phyloP scores from a whole-genome alignment of 2,329 filamentous ascomycete genomes.

The Fusarium heterosporum region DNA sequence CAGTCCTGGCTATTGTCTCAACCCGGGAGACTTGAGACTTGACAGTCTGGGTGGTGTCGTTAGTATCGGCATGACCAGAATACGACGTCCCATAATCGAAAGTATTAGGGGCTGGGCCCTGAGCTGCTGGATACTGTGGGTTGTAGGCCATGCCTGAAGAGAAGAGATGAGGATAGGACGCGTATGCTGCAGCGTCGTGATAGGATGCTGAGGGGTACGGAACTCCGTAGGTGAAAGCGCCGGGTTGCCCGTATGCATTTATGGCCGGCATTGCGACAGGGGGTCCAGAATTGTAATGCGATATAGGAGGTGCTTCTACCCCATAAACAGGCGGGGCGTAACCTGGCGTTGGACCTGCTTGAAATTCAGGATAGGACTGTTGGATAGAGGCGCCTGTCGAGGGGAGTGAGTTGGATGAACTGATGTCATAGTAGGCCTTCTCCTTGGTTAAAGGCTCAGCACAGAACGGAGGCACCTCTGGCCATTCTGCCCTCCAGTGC shows the following conservation, averaged over 20 bases:
- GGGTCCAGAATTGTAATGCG: slow-evolving; percentile 24
- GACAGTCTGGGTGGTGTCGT: slow-evolving; percentile 1
- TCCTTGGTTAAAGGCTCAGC: slow-evolving; percentile 62
- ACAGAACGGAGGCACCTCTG: slow-evolving; percentile 77
- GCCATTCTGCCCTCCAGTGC: slow-evolving; percentile 86
- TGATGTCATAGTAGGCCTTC: slow-evolving; percentile 36
- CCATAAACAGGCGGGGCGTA: slow-evolving; percentile 36
- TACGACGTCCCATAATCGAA: slow-evolving; percentile 22
- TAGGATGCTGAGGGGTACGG: slow-evolving; percentile 24
- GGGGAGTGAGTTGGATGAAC: slow-evolving; percentile 6
- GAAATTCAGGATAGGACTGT: slow-evolving; percentile 23
- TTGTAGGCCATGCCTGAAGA: slow-evolving; percentile 6
- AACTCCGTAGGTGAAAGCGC: slow-evolving; percentile 24
- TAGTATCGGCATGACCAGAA: slow-evolving; percentile 3
- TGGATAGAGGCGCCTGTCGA: slow-evolving; percentile 3
- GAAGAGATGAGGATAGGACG: slow-evolving; percentile 26
- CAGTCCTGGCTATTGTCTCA: slow-evolving; percentile 65
- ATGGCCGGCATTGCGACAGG: slow-evolving; percentile 11
- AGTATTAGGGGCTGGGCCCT: neutral
- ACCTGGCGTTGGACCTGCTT: slow-evolving; percentile 17
- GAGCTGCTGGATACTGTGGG: slow-evolving; percentile 17
- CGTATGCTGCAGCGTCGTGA: slow-evolving; percentile 21
- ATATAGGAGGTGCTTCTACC: slow-evolving; percentile 8
- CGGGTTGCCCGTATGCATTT: slow-evolving; percentile 18
- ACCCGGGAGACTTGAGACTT: slow-evolving; percentile 59